Conservation (phyloP, 192 early-diverging fungal species). For the Lobosporangium transversale region DNA sequence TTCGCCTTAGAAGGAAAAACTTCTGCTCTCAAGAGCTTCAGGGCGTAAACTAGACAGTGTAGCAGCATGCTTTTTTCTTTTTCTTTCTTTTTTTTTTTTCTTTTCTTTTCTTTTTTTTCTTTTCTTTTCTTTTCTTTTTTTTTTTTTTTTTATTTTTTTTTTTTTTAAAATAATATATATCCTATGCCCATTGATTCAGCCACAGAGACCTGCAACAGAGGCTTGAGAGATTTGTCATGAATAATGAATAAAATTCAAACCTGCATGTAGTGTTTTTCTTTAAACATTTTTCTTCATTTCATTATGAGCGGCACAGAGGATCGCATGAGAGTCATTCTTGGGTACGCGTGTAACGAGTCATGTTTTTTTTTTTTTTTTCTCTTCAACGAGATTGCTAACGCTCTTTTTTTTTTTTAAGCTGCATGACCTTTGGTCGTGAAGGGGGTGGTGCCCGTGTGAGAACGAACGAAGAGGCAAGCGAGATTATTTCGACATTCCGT, state of each 20-base stretch:
- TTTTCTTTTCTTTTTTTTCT: conserved; percentile 7
- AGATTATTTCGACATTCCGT: conserved; percentile 29
- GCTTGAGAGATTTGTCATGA: no score
- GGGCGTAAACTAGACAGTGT: no score
- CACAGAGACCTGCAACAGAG: no score
- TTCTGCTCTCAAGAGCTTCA: no score
- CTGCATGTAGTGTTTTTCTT: no score
- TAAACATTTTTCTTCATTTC: background rate
- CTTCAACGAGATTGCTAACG: background rate
- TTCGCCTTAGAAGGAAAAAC: conserved; percentile 45
- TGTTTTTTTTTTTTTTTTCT: no score
- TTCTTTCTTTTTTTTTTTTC: conserved; percentile 7
- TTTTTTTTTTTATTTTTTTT: no score
- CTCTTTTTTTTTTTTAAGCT: conserved; percentile 3
- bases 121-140: no score
- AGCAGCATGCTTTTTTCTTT: background rate
- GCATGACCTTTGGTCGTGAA: conserved; percentile 48
- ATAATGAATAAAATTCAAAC: no score
- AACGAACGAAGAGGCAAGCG: conserved; percentile 28
- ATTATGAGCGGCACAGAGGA: conserved; percentile 5
- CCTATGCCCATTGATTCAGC: no score
- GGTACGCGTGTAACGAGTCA: conserved; percentile 11
- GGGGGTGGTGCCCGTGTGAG: conserved; percentile 50
- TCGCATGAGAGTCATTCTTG: conserved; percentile 37
- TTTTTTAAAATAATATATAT: no score